Percentiles rank a stretch among this genome's conserved stretches.
These are phyloP conservation scores for Bremia lactucae DNA, from an alignment of 352 stramenopile species.

Conservation along the genomic window DNA sequence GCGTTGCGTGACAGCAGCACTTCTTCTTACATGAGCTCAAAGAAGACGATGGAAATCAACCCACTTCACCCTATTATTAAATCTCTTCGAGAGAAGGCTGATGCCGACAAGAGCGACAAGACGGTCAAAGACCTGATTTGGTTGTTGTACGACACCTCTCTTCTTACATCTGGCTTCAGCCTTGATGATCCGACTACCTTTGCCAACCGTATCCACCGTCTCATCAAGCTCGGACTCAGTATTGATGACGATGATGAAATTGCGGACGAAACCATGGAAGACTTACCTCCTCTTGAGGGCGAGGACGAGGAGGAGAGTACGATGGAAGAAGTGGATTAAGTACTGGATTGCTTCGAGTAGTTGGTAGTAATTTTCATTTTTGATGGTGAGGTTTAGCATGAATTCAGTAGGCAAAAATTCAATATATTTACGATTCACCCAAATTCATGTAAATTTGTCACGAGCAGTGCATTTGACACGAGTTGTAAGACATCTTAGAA, in stretches of 20 bases:
- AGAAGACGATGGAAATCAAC: constrained; percentile 99
- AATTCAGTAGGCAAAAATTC: constrained; percentile 40
- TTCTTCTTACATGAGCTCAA: constrained; percentile 97
- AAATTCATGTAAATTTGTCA: no score
- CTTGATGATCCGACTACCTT: constrained; percentile 99
- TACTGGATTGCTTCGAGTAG: constrained; percentile 5
- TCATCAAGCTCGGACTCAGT: constrained; percentile 98
- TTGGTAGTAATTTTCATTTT: constrained; percentile 28
- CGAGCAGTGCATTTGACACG: no score
- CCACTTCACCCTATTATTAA: constrained; percentile 97
- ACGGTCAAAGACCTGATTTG: constrained; percentile 99
- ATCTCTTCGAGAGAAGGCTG: constrained; percentile 95
- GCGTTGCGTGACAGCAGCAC: constrained; percentile 95
- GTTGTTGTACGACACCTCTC: constrained; percentile 98
- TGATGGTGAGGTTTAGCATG: constrained; percentile 32
- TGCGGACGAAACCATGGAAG: constrained; percentile 91
- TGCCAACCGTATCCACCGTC: constrained; percentile 96
- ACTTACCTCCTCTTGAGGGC: constrained; percentile 94
- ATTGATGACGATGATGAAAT: constrained; percentile 97
- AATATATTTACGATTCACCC: constrained; percentile 58
- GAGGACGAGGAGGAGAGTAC: constrained; percentile 93
- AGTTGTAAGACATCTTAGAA: no score
- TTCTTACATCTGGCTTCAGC: constrained; percentile 98
- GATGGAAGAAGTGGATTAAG: constrained; percentile 99
- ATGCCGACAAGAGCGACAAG: constrained; percentile 98